Percentiles rank a stretch among this genome's conserved stretches.
phyloP scores from a whole-genome alignment of 129 eudicot species.

The Scalesia atractyloides region DNA sequence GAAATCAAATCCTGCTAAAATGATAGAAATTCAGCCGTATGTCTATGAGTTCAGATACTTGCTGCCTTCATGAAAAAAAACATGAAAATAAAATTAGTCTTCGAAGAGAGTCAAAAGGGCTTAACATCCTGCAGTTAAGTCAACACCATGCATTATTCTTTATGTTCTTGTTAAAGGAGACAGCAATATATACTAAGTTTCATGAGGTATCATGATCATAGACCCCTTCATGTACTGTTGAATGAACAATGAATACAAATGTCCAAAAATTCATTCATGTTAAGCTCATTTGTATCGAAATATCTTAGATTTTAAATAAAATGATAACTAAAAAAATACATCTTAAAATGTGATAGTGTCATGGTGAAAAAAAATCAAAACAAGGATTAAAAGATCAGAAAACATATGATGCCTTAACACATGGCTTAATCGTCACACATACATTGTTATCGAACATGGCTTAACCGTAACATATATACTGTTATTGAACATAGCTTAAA shows the following conservation, averaged over 20 bases:
- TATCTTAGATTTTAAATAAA: neutral
- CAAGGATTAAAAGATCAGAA: neutral
- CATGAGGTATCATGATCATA: no score
- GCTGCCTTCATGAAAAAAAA: constrained; percentile 48
- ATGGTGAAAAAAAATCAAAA: neutral
- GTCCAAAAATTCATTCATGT: constrained; percentile 18
- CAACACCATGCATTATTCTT: neutral
- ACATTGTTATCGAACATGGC: no score
- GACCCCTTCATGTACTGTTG: no score
- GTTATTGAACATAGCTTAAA: no score
- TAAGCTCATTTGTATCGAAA: constrained; percentile 10
- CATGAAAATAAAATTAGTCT: neutral
- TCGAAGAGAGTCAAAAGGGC: neutral
- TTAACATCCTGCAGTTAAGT: constrained; percentile 14
- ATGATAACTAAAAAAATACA: neutral
- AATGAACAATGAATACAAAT: no score
- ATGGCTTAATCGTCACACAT: no score
- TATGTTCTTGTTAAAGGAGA: constrained; percentile 9
- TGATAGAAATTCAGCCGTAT: constrained; percentile 79
- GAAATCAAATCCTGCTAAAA: constrained; percentile 52
- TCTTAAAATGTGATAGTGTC: neutral
- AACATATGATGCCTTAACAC: neutral
- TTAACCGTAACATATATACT: no score
- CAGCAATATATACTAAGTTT: neutral
- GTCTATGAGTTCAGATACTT: constrained; percentile 80